Evolutionary conservation across 2,329 filamentous ascomycete genomes (phyloP).

Genomic region (Pseudocercospora musae): DNA sequence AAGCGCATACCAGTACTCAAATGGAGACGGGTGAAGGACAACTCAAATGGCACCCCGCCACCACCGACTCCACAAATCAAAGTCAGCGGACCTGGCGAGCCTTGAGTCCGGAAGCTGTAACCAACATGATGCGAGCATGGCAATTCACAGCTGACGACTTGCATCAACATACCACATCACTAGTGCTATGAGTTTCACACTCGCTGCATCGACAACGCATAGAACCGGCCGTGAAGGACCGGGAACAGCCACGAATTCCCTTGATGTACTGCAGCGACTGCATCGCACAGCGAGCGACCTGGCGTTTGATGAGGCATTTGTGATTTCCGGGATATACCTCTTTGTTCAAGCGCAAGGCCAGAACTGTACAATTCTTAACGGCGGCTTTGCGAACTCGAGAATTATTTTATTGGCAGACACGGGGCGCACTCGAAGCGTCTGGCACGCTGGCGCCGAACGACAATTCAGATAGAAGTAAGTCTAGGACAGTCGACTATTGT

Average conservation of each 20-base stretch:
- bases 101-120: constrained; percentile 23
- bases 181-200: neutral
- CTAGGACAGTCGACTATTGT: neutral
- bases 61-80: constrained; percentile 39
- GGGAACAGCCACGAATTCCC: constrained; percentile 2
- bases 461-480: neutral
- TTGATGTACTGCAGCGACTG: constrained; percentile 1
- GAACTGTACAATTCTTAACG: constrained; percentile 6
- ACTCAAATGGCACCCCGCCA: constrained; percentile 32
- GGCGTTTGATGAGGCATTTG: constrained; percentile 5
- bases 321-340: constrained; percentile 9
- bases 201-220: neutral
- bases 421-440: neutral
- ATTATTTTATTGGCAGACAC: neutral
- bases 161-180: neutral
- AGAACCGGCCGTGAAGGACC: neutral
- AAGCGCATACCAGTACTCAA: constrained; percentile 37
- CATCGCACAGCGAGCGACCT: constrained; percentile 9
- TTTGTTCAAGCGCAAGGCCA: constrained; percentile 1
- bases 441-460: neutral
- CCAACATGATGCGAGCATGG: neutral
- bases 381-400: neutral
- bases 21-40: constrained; percentile 36
- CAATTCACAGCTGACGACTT: neutral
- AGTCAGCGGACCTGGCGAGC: constrained; percentile 39